Evolutionary conservation across 2,329 filamentous ascomycete species (phyloP), one percentile per base, ranked within the genome.

Genomic region (Malbranchea cinnamomea): DNA sequence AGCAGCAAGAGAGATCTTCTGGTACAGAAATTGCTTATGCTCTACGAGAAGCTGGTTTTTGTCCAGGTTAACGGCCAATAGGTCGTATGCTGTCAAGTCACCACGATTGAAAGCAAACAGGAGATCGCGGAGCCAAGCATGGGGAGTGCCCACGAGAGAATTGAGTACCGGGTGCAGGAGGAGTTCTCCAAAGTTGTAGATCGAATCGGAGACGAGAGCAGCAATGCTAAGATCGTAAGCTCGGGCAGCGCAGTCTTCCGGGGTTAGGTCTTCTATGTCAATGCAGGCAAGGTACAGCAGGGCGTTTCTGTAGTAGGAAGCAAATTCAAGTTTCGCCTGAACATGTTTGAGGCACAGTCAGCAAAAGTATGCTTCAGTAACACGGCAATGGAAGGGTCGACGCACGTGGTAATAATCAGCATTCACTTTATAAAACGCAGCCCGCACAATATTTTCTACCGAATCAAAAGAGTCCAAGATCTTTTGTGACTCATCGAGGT

Each of bases 111-210:
- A 98, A 35, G 89, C 85, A 49, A 94, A 91, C 26, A 98, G 74
- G n/a, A 98, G 74, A 24, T 94, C 81, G 39, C 84, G 80, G 40
- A 98, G 70, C 89, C 89, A 98, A 30, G 74, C 66, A 52, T 91
- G 72, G 23, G 76, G 69, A 14, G 78, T 75, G 45, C 76, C 72
- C 47, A 66, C 66, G 30, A 98, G 71, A 12, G 79, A 77, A 50
- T 93, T 81, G 39, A 98, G 75, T 49, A 98, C 92, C 3, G 89
- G 89, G 54, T 98, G 89, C 43, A 98, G 71, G 18, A 98, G 73
- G n/a, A 98, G 76, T 65, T 98, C 89, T 55, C 89, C 89, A 46
- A 98, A 98, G 65, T 98, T 98, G 72, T 98, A 95, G 62, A 95
- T 98, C 47, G 74, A 82, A 48, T 87, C 81, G 29, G 85, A 94